Conservation (phyloP, 2,329 filamentous ascomycete species). For the Ceratocystis eucalypticola region DNA sequence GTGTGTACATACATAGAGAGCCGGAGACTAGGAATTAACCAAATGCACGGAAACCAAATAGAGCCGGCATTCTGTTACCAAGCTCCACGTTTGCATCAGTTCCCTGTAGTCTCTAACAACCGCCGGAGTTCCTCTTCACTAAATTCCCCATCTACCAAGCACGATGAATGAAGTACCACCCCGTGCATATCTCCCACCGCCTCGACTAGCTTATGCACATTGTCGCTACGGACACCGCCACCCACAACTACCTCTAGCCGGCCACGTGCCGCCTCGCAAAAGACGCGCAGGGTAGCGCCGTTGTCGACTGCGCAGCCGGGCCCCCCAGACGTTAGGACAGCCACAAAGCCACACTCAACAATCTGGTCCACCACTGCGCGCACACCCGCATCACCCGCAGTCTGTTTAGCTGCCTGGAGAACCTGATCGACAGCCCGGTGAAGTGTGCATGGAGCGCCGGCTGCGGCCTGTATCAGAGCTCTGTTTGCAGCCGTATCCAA, state of each 20-base stretch:
- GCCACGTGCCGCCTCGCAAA: constrained; percentile 26
- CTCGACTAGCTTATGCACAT: constrained; percentile 23
- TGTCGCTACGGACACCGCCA: constrained; percentile 36
- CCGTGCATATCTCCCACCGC: constrained; percentile 3
- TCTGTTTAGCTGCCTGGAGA: constrained; percentile 23
- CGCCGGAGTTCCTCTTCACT: constrained; percentile 10
- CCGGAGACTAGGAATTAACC: background rate
- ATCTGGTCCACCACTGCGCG: constrained; percentile 28
- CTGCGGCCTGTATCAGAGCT: constrained; percentile 31
- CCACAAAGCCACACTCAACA: constrained; percentile 34
- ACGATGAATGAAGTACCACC: constrained; percentile 20
- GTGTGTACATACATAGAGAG: background rate
- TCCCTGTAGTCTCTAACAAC: constrained; percentile 11
- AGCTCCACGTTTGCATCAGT: background rate
- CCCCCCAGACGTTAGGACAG: constrained; percentile 41
- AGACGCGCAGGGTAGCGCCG: constrained; percentile 26
- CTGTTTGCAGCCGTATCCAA: constrained; percentile 29
- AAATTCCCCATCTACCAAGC: constrained; percentile 17
- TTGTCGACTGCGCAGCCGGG: constrained; percentile 31
- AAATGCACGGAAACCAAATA: background rate
- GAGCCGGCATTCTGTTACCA: background rate
- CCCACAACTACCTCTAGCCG: constrained; percentile 38
- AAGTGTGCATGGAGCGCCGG: constrained; percentile 36
- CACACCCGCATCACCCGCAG: background rate
- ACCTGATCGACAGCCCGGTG: constrained; percentile 44